phyloP scores from a whole-genome alignment of 1,284 basidiomycete species.

The Moniliella sp. region DNA sequence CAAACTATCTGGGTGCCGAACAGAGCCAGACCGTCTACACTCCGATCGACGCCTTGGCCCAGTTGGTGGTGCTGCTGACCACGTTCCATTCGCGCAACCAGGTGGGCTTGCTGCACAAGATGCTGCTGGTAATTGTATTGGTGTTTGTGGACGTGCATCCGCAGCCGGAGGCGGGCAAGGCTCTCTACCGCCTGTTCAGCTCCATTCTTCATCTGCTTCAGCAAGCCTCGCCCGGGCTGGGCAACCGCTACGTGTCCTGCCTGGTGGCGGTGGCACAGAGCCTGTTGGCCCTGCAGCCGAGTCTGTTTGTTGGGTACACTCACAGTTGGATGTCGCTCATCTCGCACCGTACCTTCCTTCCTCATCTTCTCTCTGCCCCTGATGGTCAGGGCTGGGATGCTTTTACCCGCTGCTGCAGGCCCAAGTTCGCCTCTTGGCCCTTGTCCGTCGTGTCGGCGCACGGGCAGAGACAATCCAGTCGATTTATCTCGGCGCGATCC shows the following conservation, averaged over 20 bases:
- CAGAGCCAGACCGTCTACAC: conserved; percentile 53
- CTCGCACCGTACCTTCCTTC: conserved; percentile 91
- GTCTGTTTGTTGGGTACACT: conserved; percentile 88
- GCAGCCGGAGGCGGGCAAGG: conserved; percentile 69
- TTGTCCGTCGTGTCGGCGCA: conserved; percentile 64
- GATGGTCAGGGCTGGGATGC: conserved; percentile 81
- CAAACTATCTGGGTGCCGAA: conserved; percentile 54
- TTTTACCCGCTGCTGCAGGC: conserved; percentile 84
- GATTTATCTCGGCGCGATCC: conserved; percentile 74
- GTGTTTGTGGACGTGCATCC: conserved; percentile 86
- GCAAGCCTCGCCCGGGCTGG: conserved; percentile 65
- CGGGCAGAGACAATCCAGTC: conserved; percentile 63
- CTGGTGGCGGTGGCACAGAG: conserved; percentile 75
- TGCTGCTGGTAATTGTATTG: conserved; percentile 84
- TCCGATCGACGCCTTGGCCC: conserved; percentile 80
- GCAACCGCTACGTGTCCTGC: conserved; percentile 59
- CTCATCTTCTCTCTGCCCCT: conserved; percentile 63
- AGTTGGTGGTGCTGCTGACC: conserved; percentile 89
- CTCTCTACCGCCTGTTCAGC: conserved; percentile 93
- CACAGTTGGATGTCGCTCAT: conserved; percentile 95
- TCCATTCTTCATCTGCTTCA: conserved; percentile 92
- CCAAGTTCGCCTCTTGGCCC: conserved; percentile 75
- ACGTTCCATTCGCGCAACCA: conserved; percentile 95
- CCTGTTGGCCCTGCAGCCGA: conserved; percentile 82
- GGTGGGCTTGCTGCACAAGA: conserved; percentile 89